These are phyloP conservation scores for Effrenium voratum DNA, from an alignment of 73 alveolate species.

Conservation along the genomic window DNA sequence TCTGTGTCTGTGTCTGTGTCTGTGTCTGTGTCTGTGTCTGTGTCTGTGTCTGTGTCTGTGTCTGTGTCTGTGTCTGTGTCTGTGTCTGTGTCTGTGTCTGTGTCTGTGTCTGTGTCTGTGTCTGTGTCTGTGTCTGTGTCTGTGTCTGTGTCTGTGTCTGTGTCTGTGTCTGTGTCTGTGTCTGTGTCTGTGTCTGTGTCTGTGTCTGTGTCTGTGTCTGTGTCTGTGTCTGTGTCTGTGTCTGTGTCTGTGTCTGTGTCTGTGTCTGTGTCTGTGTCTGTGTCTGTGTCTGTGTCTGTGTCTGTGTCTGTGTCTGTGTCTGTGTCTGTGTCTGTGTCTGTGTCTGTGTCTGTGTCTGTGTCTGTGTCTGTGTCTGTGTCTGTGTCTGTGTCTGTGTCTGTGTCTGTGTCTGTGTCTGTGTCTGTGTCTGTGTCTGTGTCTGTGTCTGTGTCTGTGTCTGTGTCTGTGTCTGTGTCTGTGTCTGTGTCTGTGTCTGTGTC, in stretches of 20 bases:
- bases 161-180: neutral
- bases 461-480: neutral
- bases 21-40: neutral
- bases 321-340: neutral
- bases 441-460: neutral
- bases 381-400: neutral
- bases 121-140: neutral
- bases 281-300: neutral
- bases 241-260: neutral
- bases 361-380: neutral
- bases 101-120: neutral
- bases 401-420: neutral
- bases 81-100: neutral
- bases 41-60: neutral
- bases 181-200: neutral
- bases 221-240: neutral
- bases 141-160: neutral
- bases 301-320: neutral
- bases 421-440: neutral
- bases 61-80: neutral
- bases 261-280: neutral
- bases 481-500: neutral
- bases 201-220: neutral
- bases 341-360: neutral
- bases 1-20: neutral